Conservation (phyloP, 2,329 filamentous ascomycete genomes). For the Xylaria sp. region DNA sequence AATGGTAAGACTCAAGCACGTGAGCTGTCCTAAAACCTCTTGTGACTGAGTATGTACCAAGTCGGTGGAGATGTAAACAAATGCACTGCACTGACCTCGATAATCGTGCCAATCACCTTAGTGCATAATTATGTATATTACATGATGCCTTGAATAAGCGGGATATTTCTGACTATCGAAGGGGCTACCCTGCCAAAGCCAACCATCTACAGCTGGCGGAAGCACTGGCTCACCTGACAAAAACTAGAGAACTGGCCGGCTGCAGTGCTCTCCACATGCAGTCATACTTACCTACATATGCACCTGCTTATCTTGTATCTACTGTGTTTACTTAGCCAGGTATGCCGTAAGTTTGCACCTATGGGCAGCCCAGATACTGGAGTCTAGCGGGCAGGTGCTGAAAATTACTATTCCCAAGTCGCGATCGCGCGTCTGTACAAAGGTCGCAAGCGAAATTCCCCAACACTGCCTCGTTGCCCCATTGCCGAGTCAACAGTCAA, state of each 20-base stretch:
- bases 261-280: too few relatives aligned
- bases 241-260: too few relatives aligned
- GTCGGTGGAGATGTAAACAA: not conserved
- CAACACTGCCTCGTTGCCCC: conserved; percentile 20
- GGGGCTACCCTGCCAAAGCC: not conserved
- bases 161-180: not conserved
- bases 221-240: conserved; percentile 14
- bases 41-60: conserved; percentile 3
- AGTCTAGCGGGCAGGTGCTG: conserved; percentile 24
- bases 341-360: conserved; percentile 1
- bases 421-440: conserved; percentile 43
- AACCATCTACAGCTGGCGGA: not conserved
- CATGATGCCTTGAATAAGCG: conserved; percentile 6
- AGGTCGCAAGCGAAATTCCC: conserved; percentile 33
- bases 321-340: conserved; percentile 10
- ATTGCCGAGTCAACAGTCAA: conserved; percentile 36
- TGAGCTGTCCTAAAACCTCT: not conserved
- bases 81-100: conserved; percentile 2
- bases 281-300: not conserved
- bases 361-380: not conserved
- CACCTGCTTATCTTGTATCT: conserved; percentile 4
- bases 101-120: not conserved
- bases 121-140: conserved; percentile 4
- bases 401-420: conserved; percentile 35
- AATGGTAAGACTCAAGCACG: not conserved